phyloP scores from a whole-genome alignment of 805 yeast species.

The Ogataea henricii region DNA sequence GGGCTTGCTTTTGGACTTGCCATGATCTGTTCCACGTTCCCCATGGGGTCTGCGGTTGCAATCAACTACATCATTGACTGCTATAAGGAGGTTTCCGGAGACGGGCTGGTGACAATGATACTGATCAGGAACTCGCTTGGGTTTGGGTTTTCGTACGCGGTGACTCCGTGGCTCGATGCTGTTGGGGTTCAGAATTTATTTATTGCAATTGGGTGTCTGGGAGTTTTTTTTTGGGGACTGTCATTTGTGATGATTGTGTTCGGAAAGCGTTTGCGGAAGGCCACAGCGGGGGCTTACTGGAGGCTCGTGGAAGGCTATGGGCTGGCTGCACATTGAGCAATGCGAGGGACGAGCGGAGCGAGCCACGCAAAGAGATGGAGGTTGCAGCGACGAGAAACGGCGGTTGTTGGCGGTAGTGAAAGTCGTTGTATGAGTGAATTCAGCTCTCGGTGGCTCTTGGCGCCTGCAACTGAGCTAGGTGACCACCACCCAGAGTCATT shows the following conservation, averaged over 20 bases:
- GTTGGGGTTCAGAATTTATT: constrained; percentile 55
- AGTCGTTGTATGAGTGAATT: no score
- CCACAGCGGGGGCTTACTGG: constrained; percentile 20
- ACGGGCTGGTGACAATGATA: constrained; percentile 25
- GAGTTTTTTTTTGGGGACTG: constrained; percentile 42
- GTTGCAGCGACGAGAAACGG: no score
- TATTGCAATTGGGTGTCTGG: constrained; percentile 52
- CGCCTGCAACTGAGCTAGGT: no score
- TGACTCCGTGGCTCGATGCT: constrained; percentile 56
- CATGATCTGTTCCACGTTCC: constrained; percentile 27
- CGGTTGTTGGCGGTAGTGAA: no score
- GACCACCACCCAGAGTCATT: no score
- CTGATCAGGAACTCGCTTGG: constrained; percentile 55
- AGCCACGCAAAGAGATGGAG: no score
- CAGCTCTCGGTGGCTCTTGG: no score
- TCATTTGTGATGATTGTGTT: constrained; percentile 24
- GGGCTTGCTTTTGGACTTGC: constrained; percentile 36
- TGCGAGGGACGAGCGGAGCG: neutral
- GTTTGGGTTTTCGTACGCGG: constrained; percentile 58
- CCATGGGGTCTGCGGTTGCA: constrained; percentile 34
- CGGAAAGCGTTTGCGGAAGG: constrained; percentile 23
- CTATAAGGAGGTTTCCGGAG: constrained; percentile 34
- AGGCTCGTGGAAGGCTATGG: constrained; percentile 23
- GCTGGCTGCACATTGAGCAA: constrained; percentile 16
- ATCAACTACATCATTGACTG: constrained; percentile 34